phyloP scores from a whole-genome alignment of 2,329 filamentous ascomycete species.

The Cytospora piceicola region DNA sequence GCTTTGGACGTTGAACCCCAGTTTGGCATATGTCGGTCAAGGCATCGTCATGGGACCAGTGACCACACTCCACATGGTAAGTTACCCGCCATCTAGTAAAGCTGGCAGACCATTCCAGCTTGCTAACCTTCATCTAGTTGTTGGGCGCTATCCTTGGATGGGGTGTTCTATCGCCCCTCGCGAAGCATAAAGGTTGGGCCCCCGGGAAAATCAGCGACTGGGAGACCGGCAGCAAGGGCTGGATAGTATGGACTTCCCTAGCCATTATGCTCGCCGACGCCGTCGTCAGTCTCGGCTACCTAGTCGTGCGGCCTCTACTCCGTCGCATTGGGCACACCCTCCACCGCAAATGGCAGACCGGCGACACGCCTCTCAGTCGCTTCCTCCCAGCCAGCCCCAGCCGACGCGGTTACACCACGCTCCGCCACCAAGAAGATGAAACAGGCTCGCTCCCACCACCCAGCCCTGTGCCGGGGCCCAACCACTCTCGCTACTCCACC shows the following conservation, averaged over 20 bases:
- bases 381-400: slow-evolving; percentile 21
- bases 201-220: slow-evolving; percentile 85
- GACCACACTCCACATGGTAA: slow-evolving; percentile 86
- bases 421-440: slow-evolving; percentile 29
- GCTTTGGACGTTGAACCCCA: slow-evolving; percentile 96
- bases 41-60: slow-evolving; percentile 98
- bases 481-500: slow-evolving; percentile 11
- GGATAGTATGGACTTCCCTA: slow-evolving; percentile 96
- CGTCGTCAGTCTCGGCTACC: slow-evolving; percentile 81
- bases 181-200: slow-evolving; percentile 86
- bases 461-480: slow-evolving; percentile 31
- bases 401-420: slow-evolving; percentile 33
- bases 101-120: not conserved
- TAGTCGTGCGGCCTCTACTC: slow-evolving; percentile 68
- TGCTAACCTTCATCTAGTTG: slow-evolving; percentile 42
- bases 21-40: slow-evolving; percentile 95
- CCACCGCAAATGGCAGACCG: slow-evolving; percentile 18
- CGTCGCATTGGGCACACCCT: slow-evolving; percentile 32
- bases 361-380: slow-evolving; percentile 8
- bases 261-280: slow-evolving; percentile 97
- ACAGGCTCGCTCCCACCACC: slow-evolving; percentile 15
- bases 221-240: slow-evolving; percentile 92
- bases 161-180: slow-evolving; percentile 86
- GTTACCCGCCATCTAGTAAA: not conserved
- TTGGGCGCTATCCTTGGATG: slow-evolving; percentile 87